A percentile compares a stretch with the other conserved stretches of the same genome.
Evolutionary conservation across 2,329 filamentous ascomycete genomes (phyloP).

Genomic region (Plenodomus tracheiphilus): DNA sequence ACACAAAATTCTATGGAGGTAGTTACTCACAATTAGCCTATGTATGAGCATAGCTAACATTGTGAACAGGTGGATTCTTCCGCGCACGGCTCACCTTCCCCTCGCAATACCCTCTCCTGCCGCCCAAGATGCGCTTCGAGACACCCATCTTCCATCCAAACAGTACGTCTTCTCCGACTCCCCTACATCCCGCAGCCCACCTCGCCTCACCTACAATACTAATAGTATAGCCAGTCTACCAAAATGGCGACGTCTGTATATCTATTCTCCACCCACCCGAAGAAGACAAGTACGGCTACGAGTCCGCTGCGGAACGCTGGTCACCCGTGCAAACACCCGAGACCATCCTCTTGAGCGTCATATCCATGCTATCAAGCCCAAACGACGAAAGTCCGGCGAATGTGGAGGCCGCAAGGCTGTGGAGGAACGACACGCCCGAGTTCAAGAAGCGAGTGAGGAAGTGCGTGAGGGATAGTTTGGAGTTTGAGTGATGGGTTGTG

Average conservation of each 20-base stretch:
- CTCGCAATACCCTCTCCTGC: conserved; percentile 93
- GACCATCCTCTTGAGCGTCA: conserved; percentile 94
- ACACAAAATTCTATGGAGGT: conserved; percentile 93
- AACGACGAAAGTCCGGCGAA: conserved; percentile 98
- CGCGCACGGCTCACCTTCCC: conserved; percentile 94
- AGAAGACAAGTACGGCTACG: conserved; percentile 98
- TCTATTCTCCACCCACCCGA: conserved; percentile 96
- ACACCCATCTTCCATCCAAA: conserved; percentile 97
- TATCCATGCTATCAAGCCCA: conserved; percentile 97
- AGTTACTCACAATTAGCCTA: conserved; percentile 10
- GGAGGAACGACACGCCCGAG: conserved; percentile 79
- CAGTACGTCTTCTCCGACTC: conserved; percentile 57
- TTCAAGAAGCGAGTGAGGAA: conserved; percentile 87
- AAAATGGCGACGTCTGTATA: conserved; percentile 91
- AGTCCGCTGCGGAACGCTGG: conserved; percentile 94
- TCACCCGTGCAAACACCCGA: conserved; percentile 96
- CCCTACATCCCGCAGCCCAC: not conserved
- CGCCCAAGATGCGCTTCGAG: conserved; percentile 93
- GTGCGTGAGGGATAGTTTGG: conserved; percentile 65
- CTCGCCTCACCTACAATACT: not conserved
- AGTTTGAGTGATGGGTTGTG: conserved; percentile 34
- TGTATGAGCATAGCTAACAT: conserved; percentile 6
- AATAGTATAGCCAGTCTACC: conserved; percentile 69
- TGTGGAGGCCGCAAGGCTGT: conserved; percentile 95
- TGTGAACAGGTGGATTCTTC: conserved; percentile 74